These are phyloP conservation scores for Cladosporium cucumerinum DNA, from an alignment of 2,329 filamentous ascomycete genomes.

Conservation along the genomic window DNA sequence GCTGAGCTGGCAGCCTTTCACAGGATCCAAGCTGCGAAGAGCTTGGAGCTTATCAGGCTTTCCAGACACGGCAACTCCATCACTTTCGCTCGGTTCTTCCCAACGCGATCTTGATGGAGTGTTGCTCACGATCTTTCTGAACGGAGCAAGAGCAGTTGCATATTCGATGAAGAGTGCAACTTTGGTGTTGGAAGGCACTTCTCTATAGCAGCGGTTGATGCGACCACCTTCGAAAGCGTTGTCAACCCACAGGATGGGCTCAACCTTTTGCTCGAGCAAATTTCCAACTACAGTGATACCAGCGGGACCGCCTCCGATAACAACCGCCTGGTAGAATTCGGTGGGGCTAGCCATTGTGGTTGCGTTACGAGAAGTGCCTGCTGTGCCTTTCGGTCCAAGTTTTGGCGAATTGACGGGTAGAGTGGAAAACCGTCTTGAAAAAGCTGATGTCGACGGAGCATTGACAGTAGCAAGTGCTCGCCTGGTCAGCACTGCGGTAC, in stretches of 20 bases:
- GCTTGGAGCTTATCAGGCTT: slow-evolving; percentile 53
- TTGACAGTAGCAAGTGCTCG: background rate
- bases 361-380: background rate
- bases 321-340: slow-evolving; percentile 49
- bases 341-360: slow-evolving; percentile 10
- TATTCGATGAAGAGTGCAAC: slow-evolving; percentile 58
- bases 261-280: slow-evolving; percentile 53
- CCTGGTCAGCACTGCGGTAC: background rate
- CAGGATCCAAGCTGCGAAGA: slow-evolving; percentile 53
- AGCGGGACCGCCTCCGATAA: slow-evolving; percentile 58
- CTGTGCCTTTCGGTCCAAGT: background rate
- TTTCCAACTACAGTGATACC: slow-evolving; percentile 62
- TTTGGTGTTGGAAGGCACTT: slow-evolving; percentile 63
- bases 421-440: background rate
- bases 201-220: slow-evolving; percentile 51
- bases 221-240: slow-evolving; percentile 49
- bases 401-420: background rate
- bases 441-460: background rate
- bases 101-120: slow-evolving; percentile 37
- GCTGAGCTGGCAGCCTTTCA: slow-evolving; percentile 55
- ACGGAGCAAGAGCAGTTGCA: slow-evolving; percentile 52
- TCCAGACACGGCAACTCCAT: slow-evolving; percentile 24
- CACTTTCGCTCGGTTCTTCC: slow-evolving; percentile 29
- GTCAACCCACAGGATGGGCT: slow-evolving; percentile 58
- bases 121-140: slow-evolving; percentile 50